Base-by-base conservation (phyloP, 768 basidiomycete genomes). In the Epithele typhae region DNA sequence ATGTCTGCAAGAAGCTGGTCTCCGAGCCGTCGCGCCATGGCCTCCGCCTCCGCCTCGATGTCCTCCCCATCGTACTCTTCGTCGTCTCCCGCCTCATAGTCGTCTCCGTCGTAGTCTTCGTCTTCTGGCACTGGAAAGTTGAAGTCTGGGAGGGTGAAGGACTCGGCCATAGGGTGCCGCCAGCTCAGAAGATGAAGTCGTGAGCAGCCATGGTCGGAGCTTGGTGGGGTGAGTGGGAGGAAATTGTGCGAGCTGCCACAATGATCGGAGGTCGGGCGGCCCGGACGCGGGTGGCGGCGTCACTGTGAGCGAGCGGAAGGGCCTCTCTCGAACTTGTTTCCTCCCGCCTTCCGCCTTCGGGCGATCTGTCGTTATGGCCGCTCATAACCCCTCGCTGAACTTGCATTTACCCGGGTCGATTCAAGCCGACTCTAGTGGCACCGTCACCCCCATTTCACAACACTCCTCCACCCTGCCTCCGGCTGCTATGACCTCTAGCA, bases 1-100 rank as follows among this genome's bases (percentile, higher is more conserved):
- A 89, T 83, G 55, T 87, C 84, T 3, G 86, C 87, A 78, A 81
- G 83, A 5, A 90, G 71, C 48, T 90, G 80, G 53, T 84, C 84
- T n/a, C 83, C 81, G 24, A 91, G 66, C 22, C 82, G 71, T 37
- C 82, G 75, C 4, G 84, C 84, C 55, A 87, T 86, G 56, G 82
- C 85, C 52, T 83, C 78, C 2, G 85, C 86, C 47, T 87, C 81
- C 4, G 82, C 84, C 21, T 82, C 78, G 19, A 77, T 75, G 57
- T 70, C 64, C 30, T 82, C 79, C 3, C 78, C 80, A 15, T 79
- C 80, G 3, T 79, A 75, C 18, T 72, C 68, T 1, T 71, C 76
- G 15, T 70, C 69, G 25, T 70, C 74, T 14, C 72, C 67, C 55
- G 64, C 69, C 6, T 69, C 64, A 21, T 69, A 71, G 15, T 51